Base-by-base conservation (phyloP, 805 yeast species). In the Candida saitoana region DNA sequence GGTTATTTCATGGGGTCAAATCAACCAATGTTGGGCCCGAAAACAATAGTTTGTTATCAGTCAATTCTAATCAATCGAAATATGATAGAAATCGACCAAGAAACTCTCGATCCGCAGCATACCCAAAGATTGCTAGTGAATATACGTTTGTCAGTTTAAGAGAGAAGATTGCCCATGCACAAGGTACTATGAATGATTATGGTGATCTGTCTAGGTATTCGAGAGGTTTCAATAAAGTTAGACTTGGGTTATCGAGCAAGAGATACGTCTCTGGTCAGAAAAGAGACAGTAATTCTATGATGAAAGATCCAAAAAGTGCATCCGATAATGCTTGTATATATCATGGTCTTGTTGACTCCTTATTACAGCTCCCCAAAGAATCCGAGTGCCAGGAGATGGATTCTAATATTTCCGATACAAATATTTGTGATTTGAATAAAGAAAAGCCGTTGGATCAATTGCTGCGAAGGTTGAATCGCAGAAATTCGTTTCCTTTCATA, bases 141-240 rank as follows among this genome's bases (percentile, higher is more conserved):
- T 69, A 64, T 45, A 44, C 46, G 6, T 69, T 68, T 45, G 49
- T 57, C 15, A 64, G 71, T 43, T 56, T 69, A 22, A 58, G 57
- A 33, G 73, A 69, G 40, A 57, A 54, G 17, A 56, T 66, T 22
- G 45, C 54, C 29, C 33, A 47, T 27, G 48, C 45, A 27, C 55
- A 55, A 37, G 41, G 48, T n/a, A 5, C 20, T 16, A 8, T 20
- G 4, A 38, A 27, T 19, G 20, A 25, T n/a, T 39, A 42, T 9
- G 44, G 46, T 19, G 64, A 61, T 32, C 36, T 49, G 16, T 55
- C 63, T 3, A 48, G 58, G 46, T 55, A 61, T 43, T 54, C 69
- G 1, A 57, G 64, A 30, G 69, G 73, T 1, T 52, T 67, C 16
- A 61, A 60, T 19, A 52, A 55, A 41, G 61, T 68, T 64, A 63